Evolutionary conservation across 768 basidiomycete genomes (phyloP).

Genomic region (Favolaschia claudopus): DNA sequence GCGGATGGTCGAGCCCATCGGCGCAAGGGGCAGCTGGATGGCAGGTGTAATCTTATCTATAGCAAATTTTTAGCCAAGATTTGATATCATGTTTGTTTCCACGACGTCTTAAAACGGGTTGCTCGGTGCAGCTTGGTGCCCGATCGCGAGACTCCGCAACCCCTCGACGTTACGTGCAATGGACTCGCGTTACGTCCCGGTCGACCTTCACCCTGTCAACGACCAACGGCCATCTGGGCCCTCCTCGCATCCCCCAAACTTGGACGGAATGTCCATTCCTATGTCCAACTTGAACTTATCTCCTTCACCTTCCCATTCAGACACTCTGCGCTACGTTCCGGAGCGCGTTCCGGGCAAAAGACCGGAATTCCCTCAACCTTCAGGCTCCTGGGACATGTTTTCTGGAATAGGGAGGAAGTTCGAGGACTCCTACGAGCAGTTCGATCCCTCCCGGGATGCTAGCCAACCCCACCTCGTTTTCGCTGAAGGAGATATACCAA

Average conservation of each 20-base stretch:
- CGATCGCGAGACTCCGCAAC: no score
- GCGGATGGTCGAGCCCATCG: constrained; percentile 60
- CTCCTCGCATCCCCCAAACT: constrained; percentile 5
- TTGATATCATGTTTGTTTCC: no score
- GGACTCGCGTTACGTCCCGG: constrained; percentile 7
- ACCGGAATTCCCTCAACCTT: not conserved
- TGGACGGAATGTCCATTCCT: constrained; percentile 14
- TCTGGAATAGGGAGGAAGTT: constrained; percentile 57
- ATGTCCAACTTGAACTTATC: constrained; percentile 9
- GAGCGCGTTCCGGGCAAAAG: constrained; percentile 9
- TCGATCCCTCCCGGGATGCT: constrained; percentile 58
- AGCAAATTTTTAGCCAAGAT: not conserved
- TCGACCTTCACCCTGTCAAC: constrained; percentile 5
- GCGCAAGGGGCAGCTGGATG: constrained; percentile 59
- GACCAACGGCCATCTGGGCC: not conserved
- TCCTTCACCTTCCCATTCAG: not conserved
- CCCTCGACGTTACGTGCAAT: not conserved
- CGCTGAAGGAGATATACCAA: constrained; percentile 69
- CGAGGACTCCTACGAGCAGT: constrained; percentile 64
- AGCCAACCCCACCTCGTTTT: constrained; percentile 59
- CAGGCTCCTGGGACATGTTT: constrained; percentile 53
- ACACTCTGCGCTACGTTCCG: constrained; percentile 8
- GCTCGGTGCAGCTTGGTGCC: no score
- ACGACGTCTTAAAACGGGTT: not conserved
- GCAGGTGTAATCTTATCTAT: constrained; percentile 47